Evolutionary conservation across 352 stramenopile species (phyloP), one percentile per base, ranked within the genome.

Genomic region (Aphanomyces invadans): DNA sequence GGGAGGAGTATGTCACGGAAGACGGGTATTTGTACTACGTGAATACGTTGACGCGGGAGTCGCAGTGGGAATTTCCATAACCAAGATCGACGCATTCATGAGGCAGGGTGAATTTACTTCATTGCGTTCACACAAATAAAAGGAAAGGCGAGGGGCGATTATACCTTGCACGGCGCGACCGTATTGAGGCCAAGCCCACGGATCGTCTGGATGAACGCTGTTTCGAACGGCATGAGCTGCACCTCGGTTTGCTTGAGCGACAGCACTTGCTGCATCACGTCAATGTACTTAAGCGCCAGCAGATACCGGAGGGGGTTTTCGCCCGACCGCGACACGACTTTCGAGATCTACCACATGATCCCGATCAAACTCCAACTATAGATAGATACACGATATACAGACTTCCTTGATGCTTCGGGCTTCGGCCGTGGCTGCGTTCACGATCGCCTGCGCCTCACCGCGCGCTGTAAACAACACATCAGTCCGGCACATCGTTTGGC

Each of bases 241-340:
- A 76, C 64, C 19, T 67, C 60, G 17, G 60, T 67, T 38, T 67
- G 60, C 29, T 57, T 59, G 42, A 67, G 60, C 29, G 29, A 59
- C 39, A 67, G 26, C 26, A 78, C 70, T 33, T 70, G 38, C 26
- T 65, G 62, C 59, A 78, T 69, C 15, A 60, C 67, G 32, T 77
- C 69, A 42, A 78, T 77, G 70, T 78, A 78, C 66, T 78, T 78
- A 29, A 77, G 42, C n/a, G 73, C 72, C 12, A 78, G 53, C 26
- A 78, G 52, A 44, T 78, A 78, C 25, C 64, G 65, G 12, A 69
- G 71, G 4, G 71, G 71, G 59, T 77, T 71, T 28, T 77, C 73
- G 19, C 71, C 63, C 17, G 17, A 48, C 3, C 56, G 46, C 21
- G 62, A 45, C 31, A 78, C 46, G n/a, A 70, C 73, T 15, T 65